phyloP scores from a whole-genome alignment of 495 filamentous ascomycete species.

The Hypoxylon crocopeplum region DNA sequence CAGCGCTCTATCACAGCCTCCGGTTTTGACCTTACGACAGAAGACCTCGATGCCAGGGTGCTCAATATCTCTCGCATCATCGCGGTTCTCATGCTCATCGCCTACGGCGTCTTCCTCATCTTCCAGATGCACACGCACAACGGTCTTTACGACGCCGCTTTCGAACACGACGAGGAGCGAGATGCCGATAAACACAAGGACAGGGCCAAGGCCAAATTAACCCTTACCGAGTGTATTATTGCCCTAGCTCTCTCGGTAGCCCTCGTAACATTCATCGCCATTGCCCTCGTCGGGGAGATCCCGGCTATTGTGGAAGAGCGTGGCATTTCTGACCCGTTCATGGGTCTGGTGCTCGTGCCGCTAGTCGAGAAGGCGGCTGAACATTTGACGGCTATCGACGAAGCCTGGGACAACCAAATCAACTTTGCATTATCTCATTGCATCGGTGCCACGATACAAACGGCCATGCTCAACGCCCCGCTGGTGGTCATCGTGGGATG shows the following conservation, averaged over 20 bases:
- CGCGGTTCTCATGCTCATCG: slow-evolving; percentile 77
- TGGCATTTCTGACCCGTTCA: slow-evolving; percentile 76
- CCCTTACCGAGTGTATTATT: slow-evolving; percentile 74
- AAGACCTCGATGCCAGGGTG: slow-evolving; percentile 55
- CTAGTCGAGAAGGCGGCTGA: slow-evolving; percentile 92
- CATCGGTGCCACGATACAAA: slow-evolving; percentile 87
- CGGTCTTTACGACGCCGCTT: slow-evolving; percentile 67
- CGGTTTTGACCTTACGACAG: slow-evolving; percentile 41
- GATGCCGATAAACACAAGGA: slow-evolving; percentile 75
- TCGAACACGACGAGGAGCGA: slow-evolving; percentile 73
- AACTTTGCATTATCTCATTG: slow-evolving; percentile 93
- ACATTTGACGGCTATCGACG: slow-evolving; percentile 88
- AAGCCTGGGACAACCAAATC: slow-evolving; percentile 86
- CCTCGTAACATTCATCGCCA: slow-evolving; percentile 80
- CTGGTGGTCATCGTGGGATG: slow-evolving; percentile 85
- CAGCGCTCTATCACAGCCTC: slow-evolving; percentile 61
- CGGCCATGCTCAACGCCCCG: slow-evolving; percentile 86
- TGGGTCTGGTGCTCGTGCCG: slow-evolving; percentile 80
- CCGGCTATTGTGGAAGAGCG: slow-evolving; percentile 68
- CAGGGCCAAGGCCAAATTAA: slow-evolving; percentile 71
- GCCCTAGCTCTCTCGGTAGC: slow-evolving; percentile 71
- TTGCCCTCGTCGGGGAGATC: slow-evolving; percentile 84
- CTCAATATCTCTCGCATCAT: slow-evolving; percentile 76
- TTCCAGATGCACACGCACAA: slow-evolving; percentile 88
- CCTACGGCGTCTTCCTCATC: slow-evolving; percentile 77